These are phyloP conservation scores for Hyaloscypha hepaticicola DNA, from an alignment of 495 filamentous ascomycete genomes.

Conservation along the genomic window DNA sequence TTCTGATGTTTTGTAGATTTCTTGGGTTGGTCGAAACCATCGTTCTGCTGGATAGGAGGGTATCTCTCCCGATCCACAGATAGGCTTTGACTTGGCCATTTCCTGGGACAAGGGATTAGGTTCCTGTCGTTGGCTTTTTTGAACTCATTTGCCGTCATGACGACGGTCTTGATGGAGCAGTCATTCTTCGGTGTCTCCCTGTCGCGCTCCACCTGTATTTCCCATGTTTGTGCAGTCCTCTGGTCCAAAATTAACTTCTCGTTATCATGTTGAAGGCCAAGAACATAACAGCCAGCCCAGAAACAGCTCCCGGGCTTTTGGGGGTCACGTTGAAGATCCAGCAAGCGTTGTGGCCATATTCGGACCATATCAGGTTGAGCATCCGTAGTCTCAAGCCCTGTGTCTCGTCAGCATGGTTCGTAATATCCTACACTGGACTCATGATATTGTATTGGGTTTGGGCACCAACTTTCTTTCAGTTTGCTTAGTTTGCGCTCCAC, in stretches of 20 bases:
- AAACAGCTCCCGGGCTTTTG: not conserved
- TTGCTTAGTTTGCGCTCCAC: constrained; percentile 16
- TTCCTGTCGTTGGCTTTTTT: not conserved
- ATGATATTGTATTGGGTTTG: too few relatives aligned
- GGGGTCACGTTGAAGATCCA: constrained; percentile 10
- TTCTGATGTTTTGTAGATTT: constrained; percentile 1
- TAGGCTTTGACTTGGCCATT: constrained; percentile 15
- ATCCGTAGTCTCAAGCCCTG: constrained; percentile 5
- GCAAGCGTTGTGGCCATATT: constrained; percentile 21
- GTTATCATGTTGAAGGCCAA: not conserved
- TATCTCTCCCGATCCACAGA: constrained; percentile 8
- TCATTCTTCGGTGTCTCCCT: constrained; percentile 1
- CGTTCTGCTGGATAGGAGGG: not conserved
- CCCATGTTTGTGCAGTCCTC: constrained; percentile 15
- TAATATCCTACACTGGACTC: not conserved
- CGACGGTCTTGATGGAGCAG: constrained; percentile 14
- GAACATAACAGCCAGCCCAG: constrained; percentile 12
- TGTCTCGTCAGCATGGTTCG: not conserved
- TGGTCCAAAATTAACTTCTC: not conserved
- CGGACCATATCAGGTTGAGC: not conserved
- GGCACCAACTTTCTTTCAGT: constrained; percentile 21
- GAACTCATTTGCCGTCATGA: not conserved
- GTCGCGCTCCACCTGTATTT: not conserved
- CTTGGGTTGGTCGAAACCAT: not conserved
- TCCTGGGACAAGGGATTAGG: constrained; percentile 6